Conservation (phyloP, 2,329 filamentous ascomycete species). For the Clarireedia homoeocarpa region DNA sequence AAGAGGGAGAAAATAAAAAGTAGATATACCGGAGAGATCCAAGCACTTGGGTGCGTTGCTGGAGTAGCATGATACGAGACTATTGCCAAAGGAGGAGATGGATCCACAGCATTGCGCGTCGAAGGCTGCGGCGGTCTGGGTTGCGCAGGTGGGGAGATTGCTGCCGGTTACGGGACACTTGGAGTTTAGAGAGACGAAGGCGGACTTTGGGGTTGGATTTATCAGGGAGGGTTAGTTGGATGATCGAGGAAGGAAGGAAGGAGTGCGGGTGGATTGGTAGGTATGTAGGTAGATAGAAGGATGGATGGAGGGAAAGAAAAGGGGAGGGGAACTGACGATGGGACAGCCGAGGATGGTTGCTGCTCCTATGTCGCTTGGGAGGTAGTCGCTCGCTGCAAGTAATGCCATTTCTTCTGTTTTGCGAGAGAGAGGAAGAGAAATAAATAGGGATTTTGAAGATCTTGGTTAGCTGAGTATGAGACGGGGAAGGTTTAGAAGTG, state of each 20-base stretch:
- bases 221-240: background rate
- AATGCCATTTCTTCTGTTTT: no score
- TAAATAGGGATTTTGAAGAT: no score
- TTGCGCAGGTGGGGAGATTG: background rate
- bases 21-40: background rate
- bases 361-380: conserved; percentile 1
- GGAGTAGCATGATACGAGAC: background rate
- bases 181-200: conserved; percentile 5
- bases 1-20: no score
- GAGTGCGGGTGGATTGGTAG: no score
- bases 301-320: no score
- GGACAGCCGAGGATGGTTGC: conserved; percentile 1
- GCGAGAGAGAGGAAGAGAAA: no score
- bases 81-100: background rate
- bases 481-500: no score
- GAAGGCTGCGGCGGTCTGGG: background rate
- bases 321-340: background rate
- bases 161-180: conserved; percentile 1
- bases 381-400: background rate
- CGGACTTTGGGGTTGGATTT: background rate
- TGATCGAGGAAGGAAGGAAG: background rate
- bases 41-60: conserved; percentile 3
- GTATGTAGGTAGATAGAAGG: no score
- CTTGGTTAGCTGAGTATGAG: no score
- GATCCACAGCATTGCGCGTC: background rate